Evolutionary conservation across 2,329 filamentous ascomycete species (phyloP).

Genomic region (Blastomyces percursus): DNA sequence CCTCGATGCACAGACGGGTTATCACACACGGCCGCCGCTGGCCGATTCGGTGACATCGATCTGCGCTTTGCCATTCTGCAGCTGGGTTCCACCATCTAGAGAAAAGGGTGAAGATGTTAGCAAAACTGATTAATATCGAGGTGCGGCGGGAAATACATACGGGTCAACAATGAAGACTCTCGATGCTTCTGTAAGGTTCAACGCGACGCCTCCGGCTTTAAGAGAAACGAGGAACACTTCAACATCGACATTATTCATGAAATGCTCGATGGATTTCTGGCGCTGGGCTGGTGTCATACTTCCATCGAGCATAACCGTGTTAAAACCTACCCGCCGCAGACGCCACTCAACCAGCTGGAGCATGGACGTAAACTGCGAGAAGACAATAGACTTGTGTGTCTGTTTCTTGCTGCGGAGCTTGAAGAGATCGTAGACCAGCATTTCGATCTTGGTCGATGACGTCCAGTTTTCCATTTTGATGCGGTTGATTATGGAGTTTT

Average conservation of each 20-base stretch:
- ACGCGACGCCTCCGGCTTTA: slow-evolving; percentile 88
- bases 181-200: slow-evolving; percentile 91
- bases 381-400: slow-evolving; percentile 93
- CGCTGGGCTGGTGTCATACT: slow-evolving; percentile 93
- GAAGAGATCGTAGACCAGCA: slow-evolving; percentile 88
- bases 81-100: slow-evolving; percentile 96
- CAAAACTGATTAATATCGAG: background rate
- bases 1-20: slow-evolving; percentile 88
- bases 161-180: slow-evolving; percentile 94
- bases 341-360: slow-evolving; percentile 95
- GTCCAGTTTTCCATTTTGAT: slow-evolving; percentile 99
- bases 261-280: slow-evolving; percentile 87
- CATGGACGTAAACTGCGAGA: slow-evolving; percentile 96
- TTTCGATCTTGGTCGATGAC: slow-evolving; percentile 94
- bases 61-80: slow-evolving; percentile 97
- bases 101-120: background rate
- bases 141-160: slow-evolving; percentile 43
- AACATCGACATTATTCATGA: slow-evolving; percentile 89
- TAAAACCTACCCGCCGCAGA: slow-evolving; percentile 89
- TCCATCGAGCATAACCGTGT: slow-evolving; percentile 94
- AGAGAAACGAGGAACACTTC: slow-evolving; percentile 94
- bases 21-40: slow-evolving; percentile 90
- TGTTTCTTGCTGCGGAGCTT: slow-evolving; percentile 83
- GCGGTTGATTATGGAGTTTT: slow-evolving; percentile 93
- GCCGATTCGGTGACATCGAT: slow-evolving; percentile 87